Evolutionary conservation across 1,139 yeast genomes (phyloP), one percentile per base, ranked within the genome.

Genomic region (Debaryomyces subglobosus): DNA sequence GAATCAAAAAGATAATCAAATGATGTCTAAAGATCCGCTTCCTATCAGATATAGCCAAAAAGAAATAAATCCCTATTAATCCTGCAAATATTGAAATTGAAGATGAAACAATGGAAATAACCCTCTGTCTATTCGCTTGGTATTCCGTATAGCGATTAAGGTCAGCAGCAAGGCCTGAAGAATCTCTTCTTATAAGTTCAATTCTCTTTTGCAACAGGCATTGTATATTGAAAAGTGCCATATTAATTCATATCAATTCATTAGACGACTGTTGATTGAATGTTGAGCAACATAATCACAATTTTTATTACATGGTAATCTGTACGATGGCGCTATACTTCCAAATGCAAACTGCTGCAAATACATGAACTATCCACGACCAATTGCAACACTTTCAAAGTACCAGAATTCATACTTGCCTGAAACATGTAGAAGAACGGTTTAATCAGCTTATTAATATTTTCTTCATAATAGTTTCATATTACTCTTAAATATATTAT

Each of bases 1-100:
- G 67, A 21, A 89, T 71, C 46, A 91, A 71, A 49, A 87, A 80
- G 46, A 84, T 69, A 58, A 91, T 84, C 52, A 91, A 74, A 52
- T 82, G 84, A 64, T 89, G 96, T 39, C 96, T 74, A 61, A 86
- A 88, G 35, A 84, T 83, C 39, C 79, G 61, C 49, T 84, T 70
- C 52, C 81, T 68, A 1, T 84, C 86, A 59, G 85, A 90, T 36
- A 86, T 84, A 49, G 85, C 82, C 7, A 75, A 67, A 54, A 82
- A 73, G 55, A 77, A 66, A 61, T 83, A 84, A 50, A 86, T 67
- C 5, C 85, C 83, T 1, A 71, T 53, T 9, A 82, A 53, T 20
- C 89, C 85, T 15, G 81, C 72, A 9, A 78, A 60, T 1, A 87
- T 76, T 6, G 92, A 85, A 1, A 78, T 64, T 20, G 82, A 69